phyloP scores from a whole-genome alignment of 2,329 filamentous ascomycete genomes.

The Sporothrix luriei region DNA sequence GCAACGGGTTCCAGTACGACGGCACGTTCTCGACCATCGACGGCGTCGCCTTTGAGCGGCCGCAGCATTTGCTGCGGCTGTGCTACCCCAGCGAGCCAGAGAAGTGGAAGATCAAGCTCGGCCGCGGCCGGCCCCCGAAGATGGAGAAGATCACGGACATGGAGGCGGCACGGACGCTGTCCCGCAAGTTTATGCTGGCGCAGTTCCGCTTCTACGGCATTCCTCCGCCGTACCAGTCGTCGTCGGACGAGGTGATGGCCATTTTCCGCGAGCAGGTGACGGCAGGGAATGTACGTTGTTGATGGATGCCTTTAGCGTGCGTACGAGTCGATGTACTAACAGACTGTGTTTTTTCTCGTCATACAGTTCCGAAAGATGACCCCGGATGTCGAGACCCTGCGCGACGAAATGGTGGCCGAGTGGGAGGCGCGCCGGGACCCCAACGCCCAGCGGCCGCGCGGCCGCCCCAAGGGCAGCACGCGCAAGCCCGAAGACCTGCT shows the following conservation, averaged over 20 bases:
- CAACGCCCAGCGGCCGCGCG: constrained; percentile 34
- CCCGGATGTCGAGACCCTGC: constrained; percentile 35
- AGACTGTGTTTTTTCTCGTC: background rate
- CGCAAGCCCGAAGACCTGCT: constrained; percentile 34
- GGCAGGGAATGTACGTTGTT: constrained; percentile 32
- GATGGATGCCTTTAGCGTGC: too few species aligned
- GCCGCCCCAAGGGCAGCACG: constrained; percentile 37
- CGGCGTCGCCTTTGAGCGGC: constrained; percentile 37
- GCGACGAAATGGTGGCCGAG: constrained; percentile 36
- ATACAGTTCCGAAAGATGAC: constrained; percentile 35
- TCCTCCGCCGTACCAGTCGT: constrained; percentile 37
- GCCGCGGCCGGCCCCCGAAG: constrained; percentile 37
- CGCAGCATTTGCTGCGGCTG: constrained; percentile 37
- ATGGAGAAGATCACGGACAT: constrained; percentile 37
- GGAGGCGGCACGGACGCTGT: constrained; percentile 34
- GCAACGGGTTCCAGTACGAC: constrained; percentile 43
- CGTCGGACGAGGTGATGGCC: constrained; percentile 34
- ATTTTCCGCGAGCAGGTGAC: constrained; percentile 36
- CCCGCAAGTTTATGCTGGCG: constrained; percentile 36
- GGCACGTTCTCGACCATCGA: constrained; percentile 36
- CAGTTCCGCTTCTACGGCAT: constrained; percentile 38
- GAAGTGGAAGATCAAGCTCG: constrained; percentile 38
- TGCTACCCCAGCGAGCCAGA: constrained; percentile 36
- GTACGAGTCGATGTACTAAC: too few species aligned
- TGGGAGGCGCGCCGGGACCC: constrained; percentile 36